Evolutionary conservation across 1,284 basidiomycete genomes (phyloP).

Genomic region (Taiwanofungus camphoratus): DNA sequence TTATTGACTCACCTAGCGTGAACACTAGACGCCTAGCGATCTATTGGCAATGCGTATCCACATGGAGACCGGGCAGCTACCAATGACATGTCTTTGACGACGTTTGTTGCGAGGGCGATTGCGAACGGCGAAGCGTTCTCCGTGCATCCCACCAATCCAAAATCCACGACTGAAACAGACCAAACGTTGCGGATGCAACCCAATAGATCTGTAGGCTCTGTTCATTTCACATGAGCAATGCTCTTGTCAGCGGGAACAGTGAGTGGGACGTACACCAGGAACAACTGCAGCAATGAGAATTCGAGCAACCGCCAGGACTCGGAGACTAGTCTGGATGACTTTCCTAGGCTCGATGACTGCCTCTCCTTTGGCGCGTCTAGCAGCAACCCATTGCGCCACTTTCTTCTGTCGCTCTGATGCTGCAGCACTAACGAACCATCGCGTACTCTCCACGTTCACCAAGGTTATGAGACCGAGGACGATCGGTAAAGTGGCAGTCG

Average conservation of each 20-base stretch:
- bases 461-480: constrained; percentile 68
- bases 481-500: constrained; percentile 66
- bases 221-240: too few relatives aligned
- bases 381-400: constrained; percentile 38
- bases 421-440: constrained; percentile 58
- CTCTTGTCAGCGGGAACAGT: too few relatives aligned
- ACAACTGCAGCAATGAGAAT: constrained; percentile 74
- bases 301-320: constrained; percentile 61
- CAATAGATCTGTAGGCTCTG: constrained; percentile 81
- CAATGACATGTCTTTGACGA: too few relatives aligned
- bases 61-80: too few relatives aligned
- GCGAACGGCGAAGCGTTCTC: constrained; percentile 22
- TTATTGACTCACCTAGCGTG: too few relatives aligned
- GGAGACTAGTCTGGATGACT: constrained; percentile 55
- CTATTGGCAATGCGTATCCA: too few relatives aligned
- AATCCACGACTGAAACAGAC: constrained; percentile 73
- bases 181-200: constrained; percentile 78
- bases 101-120: constrained; percentile 20
- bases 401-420: constrained; percentile 46
- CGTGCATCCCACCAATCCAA: constrained; percentile 59
- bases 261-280: constrained; percentile 58
- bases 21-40: too few relatives aligned
- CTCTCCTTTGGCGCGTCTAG: constrained; percentile 33
- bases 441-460: constrained; percentile 71
- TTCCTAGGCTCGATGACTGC: constrained; percentile 43